Conservation (phyloP, 768 basidiomycete genomes). For the Termitomyces sp. region DNA sequence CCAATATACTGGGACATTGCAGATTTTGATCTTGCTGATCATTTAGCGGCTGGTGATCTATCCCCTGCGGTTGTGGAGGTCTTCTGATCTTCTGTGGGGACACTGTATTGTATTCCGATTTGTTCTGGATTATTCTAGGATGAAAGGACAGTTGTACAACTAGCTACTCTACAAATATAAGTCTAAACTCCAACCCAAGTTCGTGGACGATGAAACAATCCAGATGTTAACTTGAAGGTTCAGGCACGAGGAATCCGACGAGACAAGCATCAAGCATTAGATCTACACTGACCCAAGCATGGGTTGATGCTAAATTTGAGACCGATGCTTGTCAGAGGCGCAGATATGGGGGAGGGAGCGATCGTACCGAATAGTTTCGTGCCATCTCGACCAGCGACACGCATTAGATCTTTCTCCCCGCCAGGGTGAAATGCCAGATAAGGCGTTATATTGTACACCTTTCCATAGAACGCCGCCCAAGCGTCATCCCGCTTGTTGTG, state of each 20-base stretch:
- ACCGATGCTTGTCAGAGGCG: background rate
- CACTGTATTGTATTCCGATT: background rate
- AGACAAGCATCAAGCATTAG: conserved; percentile 92
- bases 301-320: conserved; percentile 61
- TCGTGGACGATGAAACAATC: background rate
- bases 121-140: background rate
- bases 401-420: conserved; percentile 90
- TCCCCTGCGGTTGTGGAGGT: conserved; percentile 5
- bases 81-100: background rate
- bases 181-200: background rate
- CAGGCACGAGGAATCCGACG: conserved; percentile 83
- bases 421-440: conserved; percentile 93
- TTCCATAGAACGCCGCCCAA: conserved; percentile 89
- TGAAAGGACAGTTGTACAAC: background rate
- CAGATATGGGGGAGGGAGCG: background rate
- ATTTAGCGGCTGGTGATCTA: background rate
- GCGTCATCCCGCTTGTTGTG: conserved; percentile 86
- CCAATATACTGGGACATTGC: conserved; percentile 1
- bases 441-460: conserved; percentile 94
- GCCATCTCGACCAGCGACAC: conserved; percentile 92
- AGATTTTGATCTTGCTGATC: background rate
- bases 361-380: conserved; percentile 87
- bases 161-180: background rate
- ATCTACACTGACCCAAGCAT: conserved; percentile 97
- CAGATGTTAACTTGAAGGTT: conserved; percentile 31